These are phyloP conservation scores for Conringia planisiliqua DNA, from an alignment of 345 rosid genomes.

Conservation along the genomic window DNA sequence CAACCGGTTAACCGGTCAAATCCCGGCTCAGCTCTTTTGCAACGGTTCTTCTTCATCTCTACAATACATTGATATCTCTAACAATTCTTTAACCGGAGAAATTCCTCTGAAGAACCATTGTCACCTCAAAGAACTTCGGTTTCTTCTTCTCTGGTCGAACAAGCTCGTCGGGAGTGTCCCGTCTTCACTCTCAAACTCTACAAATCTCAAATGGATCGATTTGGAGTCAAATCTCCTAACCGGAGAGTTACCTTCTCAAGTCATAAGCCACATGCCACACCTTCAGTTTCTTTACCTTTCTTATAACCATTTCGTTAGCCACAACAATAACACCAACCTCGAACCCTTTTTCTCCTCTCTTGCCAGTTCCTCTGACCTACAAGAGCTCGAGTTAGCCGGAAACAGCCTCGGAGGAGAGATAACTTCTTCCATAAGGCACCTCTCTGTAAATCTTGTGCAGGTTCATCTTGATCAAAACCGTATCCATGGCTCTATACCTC, in stretches of 20 bases:
- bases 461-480: constrained; percentile 75
- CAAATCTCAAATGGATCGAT: constrained; percentile 78
- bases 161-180: constrained; percentile 57
- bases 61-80: constrained; percentile 71
- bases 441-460: constrained; percentile 58
- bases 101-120: constrained; percentile 56
- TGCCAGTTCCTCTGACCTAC: constrained; percentile 49
- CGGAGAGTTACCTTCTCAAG: constrained; percentile 71
- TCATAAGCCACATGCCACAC: constrained; percentile 51
- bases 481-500: constrained; percentile 71
- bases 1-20: constrained; percentile 51
- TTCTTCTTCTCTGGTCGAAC: constrained; percentile 83
- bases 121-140: constrained; percentile 49
- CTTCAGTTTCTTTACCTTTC: constrained; percentile 82
- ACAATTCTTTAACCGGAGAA: constrained; percentile 64
- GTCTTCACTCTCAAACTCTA: constrained; percentile 53
- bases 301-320: constrained; percentile 66
- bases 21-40: constrained; percentile 63
- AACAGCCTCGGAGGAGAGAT: constrained; percentile 67
- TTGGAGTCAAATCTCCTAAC: constrained; percentile 63
- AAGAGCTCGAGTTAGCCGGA: constrained; percentile 79
- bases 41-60: constrained; percentile 51
- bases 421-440: constrained; percentile 59
- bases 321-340: constrained; percentile 68
- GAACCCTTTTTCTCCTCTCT: constrained; percentile 72